Evolutionary conservation across 1,139 yeast genomes (phyloP), one percentile per base, ranked within the genome.

Genomic region (Yamadazyma sp.): DNA sequence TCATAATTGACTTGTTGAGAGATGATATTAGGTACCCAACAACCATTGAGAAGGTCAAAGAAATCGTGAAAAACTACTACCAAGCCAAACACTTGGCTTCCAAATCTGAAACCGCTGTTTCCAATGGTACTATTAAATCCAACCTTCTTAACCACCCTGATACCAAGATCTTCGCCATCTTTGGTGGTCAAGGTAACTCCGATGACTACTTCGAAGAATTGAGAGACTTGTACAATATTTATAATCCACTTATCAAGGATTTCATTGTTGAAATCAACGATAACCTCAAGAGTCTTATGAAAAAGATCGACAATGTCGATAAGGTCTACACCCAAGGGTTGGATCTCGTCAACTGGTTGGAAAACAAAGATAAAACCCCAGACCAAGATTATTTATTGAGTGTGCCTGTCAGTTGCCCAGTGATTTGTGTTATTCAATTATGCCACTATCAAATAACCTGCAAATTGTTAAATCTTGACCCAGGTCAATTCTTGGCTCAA

Each of bases 111-210:
- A 14, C 24, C 10, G 20, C 9, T 17, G 33, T 34, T 22, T 84
- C 91, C 14, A 65, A 83, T 38, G 68, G 81, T 54, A 73, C 81
- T 54, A 52, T 59, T 33, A 64, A 59, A 43, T 62, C 92, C 24
- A 87, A 80, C 40, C 66, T 79, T 49, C 69, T 76, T 56, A 59
- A 59, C 42, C 35, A 72, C 36, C 41, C 55, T 26, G 66, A 71
- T 27, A 89, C 94, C 39, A 69, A 75, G 46, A 65, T 89, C 43
- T 81, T 77, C 46, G 96, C 97, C 47, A 82, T 92, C 49, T 92
- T 92, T 56, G 98, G 99, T 62, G 99, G 99, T 56, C 99, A 92
- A 73, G 99, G 99, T 69, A 91, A 88, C 69, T 83, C 95, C 38
- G 98, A 94, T 59, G 98, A 92, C 61, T 92, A 89, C 73, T 92